These are phyloP conservation scores for Choiromyces venosus DNA, from an alignment of 495 filamentous ascomycete species.

Conservation along the genomic window DNA sequence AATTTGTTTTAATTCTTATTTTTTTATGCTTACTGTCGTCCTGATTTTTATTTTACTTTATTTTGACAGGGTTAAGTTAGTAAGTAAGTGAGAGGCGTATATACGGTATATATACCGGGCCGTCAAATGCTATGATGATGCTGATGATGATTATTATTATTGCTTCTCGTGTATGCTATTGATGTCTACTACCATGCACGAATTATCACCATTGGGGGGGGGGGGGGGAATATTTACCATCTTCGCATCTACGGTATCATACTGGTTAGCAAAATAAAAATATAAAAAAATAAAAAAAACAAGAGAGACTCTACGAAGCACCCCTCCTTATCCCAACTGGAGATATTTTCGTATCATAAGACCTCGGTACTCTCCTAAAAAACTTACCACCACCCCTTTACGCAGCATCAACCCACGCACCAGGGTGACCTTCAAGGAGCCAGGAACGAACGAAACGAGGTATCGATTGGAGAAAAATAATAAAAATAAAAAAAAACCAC, in stretches of 20 bases:
- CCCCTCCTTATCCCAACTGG: neutral
- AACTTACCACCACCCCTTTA: neutral
- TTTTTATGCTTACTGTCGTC: neutral
- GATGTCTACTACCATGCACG: neutral
- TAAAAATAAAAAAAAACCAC: constrained; percentile 16
- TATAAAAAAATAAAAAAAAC: no score
- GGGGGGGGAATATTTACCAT: neutral
- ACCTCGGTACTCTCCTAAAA: neutral
- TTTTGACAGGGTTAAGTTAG: neutral
- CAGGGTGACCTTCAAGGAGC: neutral
- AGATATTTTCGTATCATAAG: neutral
- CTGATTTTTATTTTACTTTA: neutral
- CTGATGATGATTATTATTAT: no score
- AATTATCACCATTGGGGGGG: no score
- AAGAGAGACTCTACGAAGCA: neutral
- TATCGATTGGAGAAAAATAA: neutral
- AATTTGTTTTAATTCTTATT: neutral
- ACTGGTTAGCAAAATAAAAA: neutral
- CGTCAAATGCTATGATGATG: neutral
- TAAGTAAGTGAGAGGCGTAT: neutral
- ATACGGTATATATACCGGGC: neutral
- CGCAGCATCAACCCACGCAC: neutral
- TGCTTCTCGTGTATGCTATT: neutral
- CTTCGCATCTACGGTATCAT: no score
- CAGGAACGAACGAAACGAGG: neutral